phyloP scores from a whole-genome alignment of 805 yeast genomes.

The Lipomyces lipofer region DNA sequence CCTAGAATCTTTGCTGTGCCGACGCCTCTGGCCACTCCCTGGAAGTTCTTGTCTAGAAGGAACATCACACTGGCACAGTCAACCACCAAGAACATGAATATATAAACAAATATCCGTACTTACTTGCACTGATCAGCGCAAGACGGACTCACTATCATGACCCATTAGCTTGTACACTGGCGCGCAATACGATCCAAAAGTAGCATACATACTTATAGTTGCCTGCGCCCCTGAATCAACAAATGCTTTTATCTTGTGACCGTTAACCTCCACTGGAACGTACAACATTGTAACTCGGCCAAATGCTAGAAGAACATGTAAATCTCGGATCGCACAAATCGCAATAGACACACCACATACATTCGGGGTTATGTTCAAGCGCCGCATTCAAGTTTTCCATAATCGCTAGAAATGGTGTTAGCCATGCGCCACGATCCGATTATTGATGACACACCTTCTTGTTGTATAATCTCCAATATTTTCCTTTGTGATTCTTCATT shows the following conservation, averaged over 20 bases:
- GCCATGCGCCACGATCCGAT: no score
- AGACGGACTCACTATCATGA: conserved; percentile 54
- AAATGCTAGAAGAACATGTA: conserved; percentile 58
- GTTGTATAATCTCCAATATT: conserved; percentile 66
- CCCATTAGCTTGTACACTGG: no score
- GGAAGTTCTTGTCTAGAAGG: conserved; percentile 74
- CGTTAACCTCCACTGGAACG: conserved; percentile 75
- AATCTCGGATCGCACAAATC: not conserved
- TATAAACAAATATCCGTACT: conserved; percentile 4
- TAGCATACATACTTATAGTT: conserved; percentile 52
- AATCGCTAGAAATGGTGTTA: conserved; percentile 56
- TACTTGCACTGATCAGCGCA: conserved; percentile 70
- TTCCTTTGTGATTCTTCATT: conserved; percentile 65
- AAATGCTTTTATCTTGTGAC: conserved; percentile 80
- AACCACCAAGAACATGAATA: not conserved
- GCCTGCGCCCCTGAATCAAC: conserved; percentile 96
- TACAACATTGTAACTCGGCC: conserved; percentile 81
- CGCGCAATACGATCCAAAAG: no score
- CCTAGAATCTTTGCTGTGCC: conserved; percentile 81
- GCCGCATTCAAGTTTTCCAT: conserved; percentile 81
- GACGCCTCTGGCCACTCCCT: conserved; percentile 87
- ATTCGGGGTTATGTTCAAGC: conserved; percentile 82
- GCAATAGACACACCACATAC: no score
- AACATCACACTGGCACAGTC: conserved; percentile 47
- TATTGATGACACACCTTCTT: conserved; percentile 33